Conservation (phyloP, 108 stramenopile species). For the Schizochytrium sp. region DNA sequence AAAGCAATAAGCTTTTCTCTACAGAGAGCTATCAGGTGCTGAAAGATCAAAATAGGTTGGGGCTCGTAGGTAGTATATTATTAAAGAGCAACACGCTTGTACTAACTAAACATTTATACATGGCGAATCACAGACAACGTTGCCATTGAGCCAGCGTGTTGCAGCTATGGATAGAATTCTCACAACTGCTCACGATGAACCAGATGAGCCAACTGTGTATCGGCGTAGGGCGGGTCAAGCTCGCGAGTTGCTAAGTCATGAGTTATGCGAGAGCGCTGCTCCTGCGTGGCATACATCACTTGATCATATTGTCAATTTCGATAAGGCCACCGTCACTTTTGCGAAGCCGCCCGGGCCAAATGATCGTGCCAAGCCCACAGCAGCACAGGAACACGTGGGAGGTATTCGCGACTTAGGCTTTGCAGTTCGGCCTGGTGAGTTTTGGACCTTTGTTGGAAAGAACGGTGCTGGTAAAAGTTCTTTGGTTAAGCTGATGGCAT, state of each 20-base stretch:
- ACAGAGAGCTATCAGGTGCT: no score
- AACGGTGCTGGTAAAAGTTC: conserved; percentile 53
- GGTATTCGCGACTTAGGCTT: conserved; percentile 35
- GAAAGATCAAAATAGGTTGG: no score
- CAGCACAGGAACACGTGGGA: background rate
- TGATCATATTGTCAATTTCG: background rate
- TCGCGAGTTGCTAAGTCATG: no score
- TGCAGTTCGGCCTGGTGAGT: background rate
- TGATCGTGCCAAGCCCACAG: background rate
- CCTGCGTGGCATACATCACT: background rate
- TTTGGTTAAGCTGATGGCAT: conserved; percentile 12
- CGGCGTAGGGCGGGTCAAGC: conserved; percentile 14
- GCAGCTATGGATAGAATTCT: background rate
- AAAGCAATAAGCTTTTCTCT: no score
- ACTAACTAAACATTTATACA: no score
- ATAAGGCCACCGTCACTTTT: background rate
- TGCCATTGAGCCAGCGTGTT: background rate
- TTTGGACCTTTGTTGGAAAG: conserved; percentile 47
- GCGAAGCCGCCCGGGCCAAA: conserved; percentile 47
- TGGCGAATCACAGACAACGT: background rate
- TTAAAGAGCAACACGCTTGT: no score
- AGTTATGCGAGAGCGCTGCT: background rate
- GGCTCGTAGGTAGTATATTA: no score
- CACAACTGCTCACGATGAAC: background rate
- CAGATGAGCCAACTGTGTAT: background rate